Evolutionary conservation across 495 filamentous ascomycete genomes (phyloP), one percentile per base, ranked within the genome.

Genomic region (Aspergillus leporis): DNA sequence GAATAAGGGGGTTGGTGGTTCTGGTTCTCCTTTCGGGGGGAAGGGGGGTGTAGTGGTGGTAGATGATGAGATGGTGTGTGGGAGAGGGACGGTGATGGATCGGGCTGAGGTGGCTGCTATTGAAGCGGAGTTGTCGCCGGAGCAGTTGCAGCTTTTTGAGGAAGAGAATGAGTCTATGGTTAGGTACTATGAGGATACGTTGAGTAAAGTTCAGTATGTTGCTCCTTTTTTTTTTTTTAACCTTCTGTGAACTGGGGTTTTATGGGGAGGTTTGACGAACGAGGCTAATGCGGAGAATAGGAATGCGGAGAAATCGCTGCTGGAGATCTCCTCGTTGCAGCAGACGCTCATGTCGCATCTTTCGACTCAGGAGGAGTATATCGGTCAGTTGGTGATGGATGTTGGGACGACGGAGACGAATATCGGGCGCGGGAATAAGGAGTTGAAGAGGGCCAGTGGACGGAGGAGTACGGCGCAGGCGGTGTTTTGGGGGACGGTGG

Each of bases 311-410:
- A 89, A 87, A 68, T 96, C 91, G 0, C 82, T 99, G 8, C 66
- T 96, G 5, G 94, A 98, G 69, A 98, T 99, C 54, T 90, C 91
- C 21, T 91, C 94, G 59, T 81, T 99, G 5, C 95, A 99, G 65
- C 89, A 88, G 49, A 88, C 91, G 36, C 85, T 99, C 18, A 90
- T 92, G 32, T 81, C 82, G 52, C 95, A 97, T 60, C 85, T 99
- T 1, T 80, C 87, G 21, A 85, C 86, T 3, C 94, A 99, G 65
- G 88, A 90, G 45, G 91, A 87, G 50, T 87, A 91, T 60, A 93
- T 99, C 58, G 87, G 90, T 52, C 90, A 93, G 63, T 76, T 99
- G 18, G 90, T 96, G n/a, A 78, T 86, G 48, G 95, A 99, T 62
- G 90, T 90, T 1, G 81, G 86, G 41, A 75, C 82, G 13, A 97